A percentile compares a stretch with the other conserved stretches of the same genome.
Conservation (phyloP, 2,329 filamentous ascomycete genomes). For the Cladophialophora exuberans region DNA sequence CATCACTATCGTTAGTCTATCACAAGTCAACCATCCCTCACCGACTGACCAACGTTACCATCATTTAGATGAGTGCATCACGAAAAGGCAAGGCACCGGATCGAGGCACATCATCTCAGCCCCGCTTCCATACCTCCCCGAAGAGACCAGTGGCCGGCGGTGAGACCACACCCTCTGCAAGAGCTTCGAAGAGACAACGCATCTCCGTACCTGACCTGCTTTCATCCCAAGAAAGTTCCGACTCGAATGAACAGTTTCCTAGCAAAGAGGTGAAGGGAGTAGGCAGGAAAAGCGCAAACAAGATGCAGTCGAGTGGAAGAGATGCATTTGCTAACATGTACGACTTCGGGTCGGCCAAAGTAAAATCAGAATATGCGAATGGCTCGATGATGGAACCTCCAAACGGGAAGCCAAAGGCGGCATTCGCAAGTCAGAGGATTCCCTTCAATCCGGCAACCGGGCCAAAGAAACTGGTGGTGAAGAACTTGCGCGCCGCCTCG, state of each 20-base stretch:
- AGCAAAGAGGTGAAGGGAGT: slow-evolving; percentile 3
- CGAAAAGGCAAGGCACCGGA: slow-evolving; percentile 28
- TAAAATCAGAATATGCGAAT: slow-evolving; percentile 44
- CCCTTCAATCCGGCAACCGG: slow-evolving; percentile 74
- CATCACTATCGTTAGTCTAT: slow-evolving; percentile 18
- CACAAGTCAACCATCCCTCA: slow-evolving; percentile 6
- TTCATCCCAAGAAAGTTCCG: slow-evolving; percentile 22
- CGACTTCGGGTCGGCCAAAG: slow-evolving; percentile 49
- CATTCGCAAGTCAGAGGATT: slow-evolving; percentile 36
- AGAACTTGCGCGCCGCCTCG: slow-evolving; percentile 76
- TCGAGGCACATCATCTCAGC: slow-evolving; percentile 22
- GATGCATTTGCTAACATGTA: slow-evolving; percentile 56
- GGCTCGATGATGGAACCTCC: slow-evolving; percentile 38
- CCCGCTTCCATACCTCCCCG: slow-evolving; percentile 4
- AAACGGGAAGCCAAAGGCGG: slow-evolving; percentile 37
- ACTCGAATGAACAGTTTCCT: slow-evolving; percentile 18
- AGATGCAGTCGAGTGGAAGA: slow-evolving; percentile 30
- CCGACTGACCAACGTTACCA: background rate
- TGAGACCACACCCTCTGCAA: slow-evolving; percentile 15
- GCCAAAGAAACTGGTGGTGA: slow-evolving; percentile 86
- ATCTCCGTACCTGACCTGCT: slow-evolving; percentile 28
- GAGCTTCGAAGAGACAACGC: slow-evolving; percentile 27
- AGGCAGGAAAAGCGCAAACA: slow-evolving; percentile 18
- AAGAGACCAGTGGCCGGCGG: slow-evolving; percentile 21
- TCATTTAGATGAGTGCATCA: slow-evolving; percentile 31